phyloP scores from a whole-genome alignment of 345 rosid genomes.

The Hibiscus syriacus region DNA sequence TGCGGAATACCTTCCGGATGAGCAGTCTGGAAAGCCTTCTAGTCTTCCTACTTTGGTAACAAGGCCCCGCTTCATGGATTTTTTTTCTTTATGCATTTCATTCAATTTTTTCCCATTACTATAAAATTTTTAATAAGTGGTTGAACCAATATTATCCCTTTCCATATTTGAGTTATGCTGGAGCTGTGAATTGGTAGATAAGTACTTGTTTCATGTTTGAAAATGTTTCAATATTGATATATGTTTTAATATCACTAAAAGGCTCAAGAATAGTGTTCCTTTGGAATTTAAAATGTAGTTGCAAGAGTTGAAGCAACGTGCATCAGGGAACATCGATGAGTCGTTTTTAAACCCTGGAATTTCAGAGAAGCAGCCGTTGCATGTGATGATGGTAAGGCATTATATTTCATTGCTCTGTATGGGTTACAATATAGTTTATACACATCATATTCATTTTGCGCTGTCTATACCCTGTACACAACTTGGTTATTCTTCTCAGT shows the following conservation, averaged over 20 bases:
- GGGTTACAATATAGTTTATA: background rate
- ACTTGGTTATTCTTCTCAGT: background rate
- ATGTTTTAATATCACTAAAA: background rate
- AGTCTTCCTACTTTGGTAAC: conserved; percentile 84
- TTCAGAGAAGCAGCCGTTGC: conserved; percentile 94
- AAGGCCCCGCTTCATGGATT: background rate
- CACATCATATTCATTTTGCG: background rate
- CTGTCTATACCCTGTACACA: background rate
- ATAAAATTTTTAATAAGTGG: too few species aligned
- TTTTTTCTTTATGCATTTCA: background rate
- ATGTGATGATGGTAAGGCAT: conserved; percentile 78
- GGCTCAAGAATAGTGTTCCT: conserved; percentile 6
- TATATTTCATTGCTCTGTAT: background rate
- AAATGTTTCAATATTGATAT: background rate
- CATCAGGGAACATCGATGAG: conserved; percentile 63
- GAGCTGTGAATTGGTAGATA: too few species aligned
- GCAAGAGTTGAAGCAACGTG: conserved; percentile 92
- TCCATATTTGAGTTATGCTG: too few species aligned
- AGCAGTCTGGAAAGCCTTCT: conserved; percentile 68
- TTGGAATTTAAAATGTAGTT: conserved; percentile 42
- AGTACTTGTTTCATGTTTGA: background rate
- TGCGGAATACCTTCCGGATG: conserved; percentile 89
- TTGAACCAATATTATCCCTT: too few species aligned
- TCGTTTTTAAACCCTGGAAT: conserved; percentile 73
- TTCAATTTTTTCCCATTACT: too few species aligned